A percentile compares a stretch with the other conserved stretches of the same genome.
phyloP scores from a whole-genome alignment of 257 asterid species.

The Avicennia marina region DNA sequence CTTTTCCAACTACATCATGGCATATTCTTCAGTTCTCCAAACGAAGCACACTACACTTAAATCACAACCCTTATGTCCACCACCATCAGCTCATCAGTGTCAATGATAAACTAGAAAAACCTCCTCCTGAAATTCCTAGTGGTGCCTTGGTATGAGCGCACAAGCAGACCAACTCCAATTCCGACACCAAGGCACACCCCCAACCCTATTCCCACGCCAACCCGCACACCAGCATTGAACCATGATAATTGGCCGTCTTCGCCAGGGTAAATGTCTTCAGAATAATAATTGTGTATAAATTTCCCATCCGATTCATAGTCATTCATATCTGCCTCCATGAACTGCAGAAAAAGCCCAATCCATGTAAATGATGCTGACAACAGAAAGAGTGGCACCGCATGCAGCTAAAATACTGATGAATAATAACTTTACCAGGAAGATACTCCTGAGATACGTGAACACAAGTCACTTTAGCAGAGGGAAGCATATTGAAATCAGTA shows the following conservation, averaged over 20 bases:
- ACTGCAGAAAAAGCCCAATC: constrained; percentile 22
- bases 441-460: background rate
- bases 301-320: constrained; percentile 34
- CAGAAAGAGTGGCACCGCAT: background rate
- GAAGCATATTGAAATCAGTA: background rate
- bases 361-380: background rate
- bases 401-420: background rate
- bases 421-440: background rate
- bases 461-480: background rate
- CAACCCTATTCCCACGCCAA: constrained; percentile 61
- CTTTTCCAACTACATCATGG: constrained; percentile 12
- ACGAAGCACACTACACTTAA: constrained; percentile 6
- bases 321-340: constrained; percentile 29
- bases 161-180: constrained; percentile 45
- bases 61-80: background rate
- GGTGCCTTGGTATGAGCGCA: constrained; percentile 50
- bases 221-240: constrained; percentile 61
- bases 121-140: constrained; percentile 43
- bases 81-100: background rate
- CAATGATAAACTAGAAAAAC: constrained; percentile 28
- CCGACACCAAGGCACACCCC: constrained; percentile 62
- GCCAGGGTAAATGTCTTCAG: constrained; percentile 39
- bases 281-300: constrained; percentile 26
- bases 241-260: constrained; percentile 58
- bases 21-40: constrained; percentile 9